Percentiles rank a stretch among this genome's conserved stretches.
Conservation (phyloP, 164 flowering plant species). For the Macadamia integrifolia region DNA sequence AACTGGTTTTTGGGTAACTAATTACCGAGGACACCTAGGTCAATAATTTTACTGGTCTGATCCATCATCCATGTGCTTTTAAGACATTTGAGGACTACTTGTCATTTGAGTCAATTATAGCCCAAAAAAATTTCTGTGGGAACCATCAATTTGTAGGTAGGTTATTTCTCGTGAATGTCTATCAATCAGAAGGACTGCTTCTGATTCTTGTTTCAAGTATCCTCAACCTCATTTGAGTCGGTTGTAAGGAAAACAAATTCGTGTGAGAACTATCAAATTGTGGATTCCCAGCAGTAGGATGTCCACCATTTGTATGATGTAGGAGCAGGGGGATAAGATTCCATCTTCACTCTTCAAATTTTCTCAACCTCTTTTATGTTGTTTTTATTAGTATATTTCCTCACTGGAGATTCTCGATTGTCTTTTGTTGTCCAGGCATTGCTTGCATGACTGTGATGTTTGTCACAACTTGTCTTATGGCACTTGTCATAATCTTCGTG, state of each 20-base stretch:
- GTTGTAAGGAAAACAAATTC: too few relatives aligned
- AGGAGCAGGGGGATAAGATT: too few relatives aligned
- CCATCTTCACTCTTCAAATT: too few relatives aligned
- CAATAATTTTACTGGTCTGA: not conserved
- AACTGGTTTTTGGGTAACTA: not conserved
- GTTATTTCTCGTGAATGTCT: not conserved
- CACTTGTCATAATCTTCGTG: not conserved
- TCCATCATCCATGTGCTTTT: not conserved
- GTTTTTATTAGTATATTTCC: too few relatives aligned
- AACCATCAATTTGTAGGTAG: not conserved
- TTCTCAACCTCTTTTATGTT: too few relatives aligned
- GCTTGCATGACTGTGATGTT: not conserved
- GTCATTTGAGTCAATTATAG: not conserved
- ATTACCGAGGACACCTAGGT: not conserved
- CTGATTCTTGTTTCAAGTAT: not conserved
- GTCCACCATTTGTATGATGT: too few relatives aligned
- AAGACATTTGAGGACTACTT: not conserved
- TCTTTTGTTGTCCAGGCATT: not conserved
- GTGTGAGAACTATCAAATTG: too few relatives aligned
- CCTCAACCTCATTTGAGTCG: not conserved
- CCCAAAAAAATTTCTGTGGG: not conserved
- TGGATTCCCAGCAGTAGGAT: too few relatives aligned
- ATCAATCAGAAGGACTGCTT: not conserved
- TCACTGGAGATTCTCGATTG: too few relatives aligned
- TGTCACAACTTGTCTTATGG: not conserved